Percentiles rank a stretch among this genome's conserved stretches.
Evolutionary conservation across 805 yeast genomes (phyloP).

Genomic region (Nakazawaea ernobii): DNA sequence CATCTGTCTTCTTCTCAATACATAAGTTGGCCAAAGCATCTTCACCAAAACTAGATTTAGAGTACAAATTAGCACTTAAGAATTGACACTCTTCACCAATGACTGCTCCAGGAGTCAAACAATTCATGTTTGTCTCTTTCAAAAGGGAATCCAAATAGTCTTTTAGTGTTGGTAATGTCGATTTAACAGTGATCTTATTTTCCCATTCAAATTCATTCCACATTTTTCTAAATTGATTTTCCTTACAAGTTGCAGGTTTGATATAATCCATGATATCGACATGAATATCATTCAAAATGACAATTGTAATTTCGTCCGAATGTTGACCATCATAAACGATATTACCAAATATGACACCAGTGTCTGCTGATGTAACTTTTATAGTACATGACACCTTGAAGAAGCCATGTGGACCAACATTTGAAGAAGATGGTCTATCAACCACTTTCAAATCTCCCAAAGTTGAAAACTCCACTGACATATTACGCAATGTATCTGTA

Average conservation of each 20-base stretch:
- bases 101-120: conserved; percentile 89
- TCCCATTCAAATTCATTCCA: conserved; percentile 99
- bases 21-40: conserved; percentile 95
- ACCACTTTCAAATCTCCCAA: conserved; percentile 93
- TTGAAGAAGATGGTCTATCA: conserved; percentile 83
- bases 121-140: conserved; percentile 86
- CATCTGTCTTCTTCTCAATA: conserved; percentile 73
- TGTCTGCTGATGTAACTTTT: conserved; percentile 94
- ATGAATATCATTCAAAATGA: conserved; percentile 89
- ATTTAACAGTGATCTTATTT: conserved; percentile 86
- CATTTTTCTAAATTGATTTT: conserved; percentile 89
- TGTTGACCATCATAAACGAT: conserved; percentile 95
- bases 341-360: conserved; percentile 97
- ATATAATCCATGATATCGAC: conserved; percentile 97
- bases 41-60: conserved; percentile 92
- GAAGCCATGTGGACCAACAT: conserved; percentile 97
- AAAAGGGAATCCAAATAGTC: conserved; percentile 73
- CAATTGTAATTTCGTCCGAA: conserved; percentile 83
- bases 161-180: conserved; percentile 59
- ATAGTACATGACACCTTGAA: conserved; percentile 83
- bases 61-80: conserved; percentile 89
- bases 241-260: conserved; percentile 89
- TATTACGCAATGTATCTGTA: conserved; percentile 78
- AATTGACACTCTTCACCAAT: conserved; percentile 86
- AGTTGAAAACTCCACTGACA: conserved; percentile 92